phyloP scores from a whole-genome alignment of 495 filamentous ascomycete species.

The Bacidia gigantensis region DNA sequence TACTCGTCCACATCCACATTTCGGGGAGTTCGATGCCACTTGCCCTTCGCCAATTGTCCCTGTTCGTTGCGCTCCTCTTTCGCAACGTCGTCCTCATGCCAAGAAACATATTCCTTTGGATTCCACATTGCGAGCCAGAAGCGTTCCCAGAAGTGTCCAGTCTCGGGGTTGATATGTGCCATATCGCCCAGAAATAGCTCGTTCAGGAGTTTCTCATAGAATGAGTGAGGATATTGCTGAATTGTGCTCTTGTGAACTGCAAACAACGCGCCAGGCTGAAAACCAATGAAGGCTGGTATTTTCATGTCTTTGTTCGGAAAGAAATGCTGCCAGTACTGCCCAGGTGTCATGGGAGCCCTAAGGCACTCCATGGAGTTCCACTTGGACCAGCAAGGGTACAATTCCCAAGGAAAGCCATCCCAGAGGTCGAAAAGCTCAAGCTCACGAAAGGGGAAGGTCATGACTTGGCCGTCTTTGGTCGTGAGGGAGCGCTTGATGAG shows the following conservation, averaged over 20 bases:
- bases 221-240: constrained; percentile 4
- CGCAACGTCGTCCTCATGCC: constrained; percentile 5
- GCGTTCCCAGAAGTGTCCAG: constrained; percentile 11
- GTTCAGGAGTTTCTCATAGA: constrained; percentile 4
- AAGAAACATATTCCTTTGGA: constrained; percentile 9
- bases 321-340: constrained; percentile 5
- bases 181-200: constrained; percentile 11
- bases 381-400: constrained; percentile 12
- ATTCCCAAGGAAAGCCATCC: constrained; percentile 14
- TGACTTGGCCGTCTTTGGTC: constrained; percentile 7
- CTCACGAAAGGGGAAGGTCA: constrained; percentile 11
- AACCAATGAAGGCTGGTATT: constrained; percentile 7
- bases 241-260: constrained; percentile 8
- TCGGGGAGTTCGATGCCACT: constrained; percentile 8
- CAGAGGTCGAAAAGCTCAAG: constrained; percentile 14
- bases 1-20: constrained; percentile 2
- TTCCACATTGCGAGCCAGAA: constrained; percentile 13
- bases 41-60: constrained; percentile 13
- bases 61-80: constrained; percentile 7
- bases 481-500: constrained; percentile 1
- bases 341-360: constrained; percentile 6
- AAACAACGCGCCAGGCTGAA: constrained; percentile 11
- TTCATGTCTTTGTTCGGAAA: not conserved
- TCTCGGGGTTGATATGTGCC: constrained; percentile 11
- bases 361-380: constrained; percentile 4